Evolutionary conservation across 352 stramenopile genomes (phyloP), one percentile per base, ranked within the genome.

Genomic region (Phytopythium ostracodes): DNA sequence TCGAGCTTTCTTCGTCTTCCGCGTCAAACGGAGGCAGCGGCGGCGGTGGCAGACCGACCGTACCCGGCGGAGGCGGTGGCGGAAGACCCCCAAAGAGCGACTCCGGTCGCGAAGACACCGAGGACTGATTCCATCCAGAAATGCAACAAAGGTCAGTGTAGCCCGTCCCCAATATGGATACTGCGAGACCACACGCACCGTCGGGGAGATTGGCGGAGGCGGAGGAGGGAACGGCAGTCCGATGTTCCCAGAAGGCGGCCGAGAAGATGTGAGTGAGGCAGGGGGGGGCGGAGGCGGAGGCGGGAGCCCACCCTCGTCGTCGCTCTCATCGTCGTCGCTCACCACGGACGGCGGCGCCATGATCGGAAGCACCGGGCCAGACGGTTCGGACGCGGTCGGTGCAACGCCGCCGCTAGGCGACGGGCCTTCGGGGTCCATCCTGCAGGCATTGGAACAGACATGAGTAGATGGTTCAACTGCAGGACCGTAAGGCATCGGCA

Each of bases 401-500:
- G 75, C 67, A 11, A 63, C 38, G 6, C 66, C 72, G 38, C 70
- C 81, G 15, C 81, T 91, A 0, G 85, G 85, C 1, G 85, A 92
- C 1, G 85, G 83, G 18, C 85, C 83, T 55, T 94, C 82, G 9
- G 83, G 83, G 58, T 94, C 83, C 82, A 94, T 90, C n/a, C 74
- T 90, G 50, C 4, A 29, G 1, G 15, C 29, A 27, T 43, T 46
- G 12, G 6, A 36, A 56, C 2, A 7, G 10, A 4, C 18, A 35
- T 42, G 8, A 60, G 27, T 29, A n/a, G 3, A 8, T 5, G 40
- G 22, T 59, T 35, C 12, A 8, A 33, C 29, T 33, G 7, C 7
- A 33, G 29, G 3, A 33, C 29, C 29, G 29, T 33, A 33, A 3
- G 29, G 29, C 29, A 33, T 33, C 7, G 20, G 2, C 17, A 0